phyloP scores from a whole-genome alignment of 1,139 yeast genomes.

The Pichia inconspicua region DNA sequence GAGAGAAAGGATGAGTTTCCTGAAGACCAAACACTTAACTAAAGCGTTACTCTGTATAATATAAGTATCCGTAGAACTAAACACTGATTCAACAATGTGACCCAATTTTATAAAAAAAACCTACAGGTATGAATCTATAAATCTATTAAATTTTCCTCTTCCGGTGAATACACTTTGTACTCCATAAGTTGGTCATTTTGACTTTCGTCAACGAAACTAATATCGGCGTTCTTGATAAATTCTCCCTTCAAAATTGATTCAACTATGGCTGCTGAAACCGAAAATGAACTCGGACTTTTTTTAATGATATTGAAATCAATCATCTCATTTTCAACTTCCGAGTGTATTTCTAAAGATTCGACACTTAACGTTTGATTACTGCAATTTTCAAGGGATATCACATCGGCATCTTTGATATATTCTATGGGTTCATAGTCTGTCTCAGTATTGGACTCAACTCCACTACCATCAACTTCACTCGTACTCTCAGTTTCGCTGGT shows the following conservation, averaged over 20 bases:
- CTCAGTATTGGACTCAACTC: not conserved
- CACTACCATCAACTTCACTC: not conserved
- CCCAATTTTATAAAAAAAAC: not conserved
- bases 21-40: not conserved
- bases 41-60: not conserved
- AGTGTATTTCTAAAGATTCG: not conserved
- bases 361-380: not conserved
- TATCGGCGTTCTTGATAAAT: not conserved
- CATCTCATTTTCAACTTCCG: not conserved
- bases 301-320: not conserved
- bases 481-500: not conserved
- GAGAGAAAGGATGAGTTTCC: not conserved
- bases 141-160: conserved; percentile 7
- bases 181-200: not conserved
- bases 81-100: not conserved
- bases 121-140: conserved; percentile 3
- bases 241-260: not conserved
- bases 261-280: not conserved
- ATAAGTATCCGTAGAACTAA: not conserved
- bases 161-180: not conserved
- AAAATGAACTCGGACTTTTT: not conserved
- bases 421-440: not conserved
- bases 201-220: not conserved
- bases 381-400: not conserved
- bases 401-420: not conserved